Conservation (phyloP, 805 yeast genomes). For the Kuraishia ogatae region DNA sequence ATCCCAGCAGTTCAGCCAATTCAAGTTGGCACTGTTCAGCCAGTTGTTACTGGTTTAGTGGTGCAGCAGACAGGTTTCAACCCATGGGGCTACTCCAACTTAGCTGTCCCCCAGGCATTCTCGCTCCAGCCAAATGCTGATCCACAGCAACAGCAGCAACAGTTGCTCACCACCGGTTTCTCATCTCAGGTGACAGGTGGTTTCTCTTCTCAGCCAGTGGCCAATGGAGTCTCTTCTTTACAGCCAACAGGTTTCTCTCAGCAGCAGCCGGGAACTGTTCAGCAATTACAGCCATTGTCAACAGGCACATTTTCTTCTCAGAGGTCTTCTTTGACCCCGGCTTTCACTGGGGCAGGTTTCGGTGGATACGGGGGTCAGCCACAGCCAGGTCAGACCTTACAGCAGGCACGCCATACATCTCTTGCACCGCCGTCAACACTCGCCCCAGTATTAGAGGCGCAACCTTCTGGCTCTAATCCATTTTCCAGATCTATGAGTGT, state of each 20-base stretch:
- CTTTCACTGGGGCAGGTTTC: constrained; percentile 50
- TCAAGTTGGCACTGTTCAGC: constrained; percentile 10
- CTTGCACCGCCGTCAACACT: background rate
- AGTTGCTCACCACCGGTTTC: background rate
- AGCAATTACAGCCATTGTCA: constrained; percentile 4
- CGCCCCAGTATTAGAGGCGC: background rate
- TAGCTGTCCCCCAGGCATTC: background rate
- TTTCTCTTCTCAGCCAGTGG: background rate
- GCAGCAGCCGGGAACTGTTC: background rate
- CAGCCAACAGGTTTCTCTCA: background rate
- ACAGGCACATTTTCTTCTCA: constrained; percentile 1
- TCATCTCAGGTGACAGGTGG: constrained; percentile 1
- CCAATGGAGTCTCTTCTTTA: background rate
- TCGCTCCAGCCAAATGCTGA: background rate
- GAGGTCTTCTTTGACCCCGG: constrained; percentile 15
- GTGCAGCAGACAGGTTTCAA: constrained; percentile 19
- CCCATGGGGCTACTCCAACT: constrained; percentile 11
- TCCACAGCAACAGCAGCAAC: constrained; percentile 8
- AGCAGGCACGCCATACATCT: background rate
- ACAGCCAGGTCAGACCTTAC: background rate
- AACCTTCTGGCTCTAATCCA: background rate
- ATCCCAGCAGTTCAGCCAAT: constrained; percentile 8
- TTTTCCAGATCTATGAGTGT: background rate
- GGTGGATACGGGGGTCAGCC: constrained; percentile 34
- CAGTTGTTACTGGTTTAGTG: constrained; percentile 8